Percentiles rank a stretch among this genome's conserved stretches.
Evolutionary conservation across 345 rosid genomes (phyloP).

Genomic region (Populus tremula): DNA sequence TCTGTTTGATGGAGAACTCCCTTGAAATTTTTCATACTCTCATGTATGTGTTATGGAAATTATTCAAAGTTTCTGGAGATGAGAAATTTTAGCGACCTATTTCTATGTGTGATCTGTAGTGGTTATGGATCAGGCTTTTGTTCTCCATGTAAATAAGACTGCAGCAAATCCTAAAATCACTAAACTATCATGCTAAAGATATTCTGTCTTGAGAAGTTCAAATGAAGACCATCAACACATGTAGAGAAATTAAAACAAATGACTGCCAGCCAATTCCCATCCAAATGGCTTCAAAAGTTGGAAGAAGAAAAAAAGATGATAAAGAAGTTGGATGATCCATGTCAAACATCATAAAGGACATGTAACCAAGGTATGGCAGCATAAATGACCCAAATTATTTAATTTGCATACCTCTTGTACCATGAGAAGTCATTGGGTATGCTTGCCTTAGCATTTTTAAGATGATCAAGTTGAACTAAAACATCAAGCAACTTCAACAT

Average conservation of each 20-base stretch:
- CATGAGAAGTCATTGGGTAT: slow-evolving; percentile 99
- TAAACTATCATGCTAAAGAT: neutral
- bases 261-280: neutral
- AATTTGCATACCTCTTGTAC: slow-evolving; percentile 76
- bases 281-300: neutral
- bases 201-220: neutral
- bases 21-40: neutral
- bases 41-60: neutral
- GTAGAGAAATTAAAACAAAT: neutral
- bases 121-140: neutral
- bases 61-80: neutral
- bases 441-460: slow-evolving; percentile 98
- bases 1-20: neutral
- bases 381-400: neutral
- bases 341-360: neutral
- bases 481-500: slow-evolving; percentile 95
- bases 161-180: neutral
- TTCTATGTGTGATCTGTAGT: neutral
- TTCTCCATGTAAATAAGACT: neutral
- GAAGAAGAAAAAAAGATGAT: neutral
- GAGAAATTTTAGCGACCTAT: neutral
- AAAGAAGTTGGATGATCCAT: neutral
- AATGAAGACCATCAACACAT: neutral
- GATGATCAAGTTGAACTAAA: slow-evolving; percentile 97
- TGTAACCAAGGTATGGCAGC: neutral